Conservation (phyloP, 768 basidiomycete species). For the Austroboletus eburneus region DNA sequence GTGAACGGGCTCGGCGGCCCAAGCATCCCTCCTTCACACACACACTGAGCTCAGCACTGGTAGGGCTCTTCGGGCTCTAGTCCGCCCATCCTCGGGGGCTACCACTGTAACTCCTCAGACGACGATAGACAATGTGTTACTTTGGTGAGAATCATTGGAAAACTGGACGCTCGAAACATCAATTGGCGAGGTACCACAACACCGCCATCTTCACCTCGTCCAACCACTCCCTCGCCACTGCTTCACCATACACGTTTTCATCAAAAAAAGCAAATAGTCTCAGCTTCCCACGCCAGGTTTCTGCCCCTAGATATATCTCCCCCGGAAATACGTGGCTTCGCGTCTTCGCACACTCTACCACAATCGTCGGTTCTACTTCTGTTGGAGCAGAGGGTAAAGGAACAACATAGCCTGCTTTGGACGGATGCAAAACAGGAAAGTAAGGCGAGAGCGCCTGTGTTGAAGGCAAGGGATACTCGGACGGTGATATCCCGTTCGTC, state of each 20-base stretch:
- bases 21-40: no score
- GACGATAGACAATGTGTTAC: no score
- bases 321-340: slow-evolving; percentile 41
- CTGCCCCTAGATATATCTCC: slow-evolving; percentile 43
- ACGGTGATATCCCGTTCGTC: slow-evolving; percentile 36
- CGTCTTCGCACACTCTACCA: slow-evolving; percentile 3
- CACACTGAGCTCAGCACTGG: no score
- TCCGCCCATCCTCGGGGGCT: no score
- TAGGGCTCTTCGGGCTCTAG: no score
- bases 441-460: slow-evolving; percentile 21
- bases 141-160: no score
- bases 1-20: no score
- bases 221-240: slow-evolving; percentile 44
- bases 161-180: no score
- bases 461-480: slow-evolving; percentile 31
- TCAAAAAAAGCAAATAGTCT: slow-evolving; percentile 37
- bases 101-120: no score
- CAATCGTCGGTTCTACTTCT: slow-evolving; percentile 7
- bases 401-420: slow-evolving; percentile 8
- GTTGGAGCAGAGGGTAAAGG: background rate
- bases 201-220: slow-evolving; percentile 37
- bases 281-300: slow-evolving; percentile 32
- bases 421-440: slow-evolving; percentile 13
- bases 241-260: slow-evolving; percentile 41
- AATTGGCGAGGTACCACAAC: slow-evolving; percentile 32